These are phyloP conservation scores for Hortiboletus campestris DNA, from an alignment of 768 basidiomycete genomes.

Conservation along the genomic window DNA sequence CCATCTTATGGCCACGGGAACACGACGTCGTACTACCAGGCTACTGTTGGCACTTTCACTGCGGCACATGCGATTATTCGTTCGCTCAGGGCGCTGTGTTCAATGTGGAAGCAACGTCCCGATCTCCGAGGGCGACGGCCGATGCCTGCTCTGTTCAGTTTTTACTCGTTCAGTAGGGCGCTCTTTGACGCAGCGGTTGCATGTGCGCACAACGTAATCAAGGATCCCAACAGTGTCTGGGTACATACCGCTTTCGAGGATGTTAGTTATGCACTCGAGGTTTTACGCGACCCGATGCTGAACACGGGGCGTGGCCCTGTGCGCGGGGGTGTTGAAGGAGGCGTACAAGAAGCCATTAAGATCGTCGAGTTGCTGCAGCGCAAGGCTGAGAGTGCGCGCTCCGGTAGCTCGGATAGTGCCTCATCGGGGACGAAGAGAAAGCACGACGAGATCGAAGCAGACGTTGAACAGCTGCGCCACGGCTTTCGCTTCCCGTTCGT, in stretches of 20 bases:
- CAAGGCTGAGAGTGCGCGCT: conserved; percentile 38
- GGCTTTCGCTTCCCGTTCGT: conserved; percentile 47
- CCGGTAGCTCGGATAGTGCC: conserved; percentile 11
- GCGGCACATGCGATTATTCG: conserved; percentile 66
- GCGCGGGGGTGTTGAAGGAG: conserved; percentile 33
- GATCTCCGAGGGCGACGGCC: conserved; percentile 33
- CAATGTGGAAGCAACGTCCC: conserved; percentile 37
- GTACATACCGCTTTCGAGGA: conserved; percentile 48
- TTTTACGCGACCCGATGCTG: conserved; percentile 38
- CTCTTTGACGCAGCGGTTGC: conserved; percentile 67
- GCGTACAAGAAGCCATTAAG: conserved; percentile 37
- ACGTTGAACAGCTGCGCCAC: conserved; percentile 25
- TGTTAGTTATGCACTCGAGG: conserved; percentile 42
- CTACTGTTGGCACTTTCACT: conserved; percentile 54
- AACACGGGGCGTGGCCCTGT: conserved; percentile 33
- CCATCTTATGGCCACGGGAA: conserved; percentile 27
- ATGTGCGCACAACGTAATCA: conserved; percentile 61
- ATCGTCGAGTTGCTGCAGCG: conserved; percentile 40
- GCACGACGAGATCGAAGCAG: conserved; percentile 39
- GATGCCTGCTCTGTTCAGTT: conserved; percentile 49
- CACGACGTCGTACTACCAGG: conserved; percentile 45
- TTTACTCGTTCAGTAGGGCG: conserved; percentile 58
- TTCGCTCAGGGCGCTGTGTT: conserved; percentile 44
- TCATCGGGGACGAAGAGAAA: conserved; percentile 43
- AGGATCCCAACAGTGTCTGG: conserved; percentile 47